Evolutionary conservation across 2,329 filamentous ascomycete genomes (phyloP).

Genomic region (Xenoacremonium recifei): DNA sequence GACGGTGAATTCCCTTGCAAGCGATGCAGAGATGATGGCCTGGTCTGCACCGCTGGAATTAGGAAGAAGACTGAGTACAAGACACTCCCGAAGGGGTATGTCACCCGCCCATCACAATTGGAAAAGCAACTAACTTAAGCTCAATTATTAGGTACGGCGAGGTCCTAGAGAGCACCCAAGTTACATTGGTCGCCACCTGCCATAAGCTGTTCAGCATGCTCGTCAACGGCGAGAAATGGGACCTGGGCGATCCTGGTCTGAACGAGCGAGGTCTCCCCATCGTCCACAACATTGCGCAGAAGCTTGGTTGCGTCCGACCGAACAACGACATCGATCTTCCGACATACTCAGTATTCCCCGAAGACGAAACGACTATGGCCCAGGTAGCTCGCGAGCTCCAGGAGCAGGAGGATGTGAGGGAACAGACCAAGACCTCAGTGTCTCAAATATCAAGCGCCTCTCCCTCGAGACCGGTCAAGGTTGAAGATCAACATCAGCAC

Average conservation of each 20-base stretch:
- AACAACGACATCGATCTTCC: constrained; percentile 61
- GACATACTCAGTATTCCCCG: constrained; percentile 58
- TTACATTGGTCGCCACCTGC: constrained; percentile 62
- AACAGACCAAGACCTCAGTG: constrained; percentile 29
- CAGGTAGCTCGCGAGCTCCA: constrained; percentile 56
- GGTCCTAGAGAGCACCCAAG: constrained; percentile 64
- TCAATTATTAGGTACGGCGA: constrained; percentile 58
- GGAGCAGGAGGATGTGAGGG: constrained; percentile 41
- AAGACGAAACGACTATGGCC: constrained; percentile 57
- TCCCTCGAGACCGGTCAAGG: too few relatives aligned
- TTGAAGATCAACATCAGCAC: too few relatives aligned
- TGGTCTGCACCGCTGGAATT: constrained; percentile 62
- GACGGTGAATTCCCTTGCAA: constrained; percentile 67
- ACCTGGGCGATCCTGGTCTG: constrained; percentile 60
- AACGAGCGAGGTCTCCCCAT: constrained; percentile 63
- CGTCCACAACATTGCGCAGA: constrained; percentile 64
- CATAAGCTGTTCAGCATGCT: constrained; percentile 67
- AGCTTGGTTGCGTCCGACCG: constrained; percentile 62
- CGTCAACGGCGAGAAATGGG: constrained; percentile 56
- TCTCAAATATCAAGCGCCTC: too few relatives aligned
- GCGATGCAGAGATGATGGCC: constrained; percentile 63
- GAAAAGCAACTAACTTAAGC: constrained; percentile 18
- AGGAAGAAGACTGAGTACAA: constrained; percentile 70
- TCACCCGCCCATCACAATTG: constrained; percentile 4
- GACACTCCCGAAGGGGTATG: constrained; percentile 61